phyloP scores from a whole-genome alignment of 192 early-diverging fungal species.

The Phycomyces nitens region DNA sequence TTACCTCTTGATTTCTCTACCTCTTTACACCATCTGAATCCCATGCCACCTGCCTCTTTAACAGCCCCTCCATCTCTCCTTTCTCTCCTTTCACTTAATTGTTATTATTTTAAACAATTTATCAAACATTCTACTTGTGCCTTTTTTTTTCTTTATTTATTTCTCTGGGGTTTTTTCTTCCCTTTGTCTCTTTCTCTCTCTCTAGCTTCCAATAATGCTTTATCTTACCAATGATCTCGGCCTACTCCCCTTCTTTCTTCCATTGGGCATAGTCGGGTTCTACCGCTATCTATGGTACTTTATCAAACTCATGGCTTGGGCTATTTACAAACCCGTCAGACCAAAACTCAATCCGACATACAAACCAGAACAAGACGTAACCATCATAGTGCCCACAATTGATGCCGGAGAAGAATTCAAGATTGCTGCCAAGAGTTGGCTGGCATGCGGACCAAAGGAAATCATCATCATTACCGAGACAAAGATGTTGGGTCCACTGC shows the following conservation, averaged over 20 bases:
- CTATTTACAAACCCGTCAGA: constrained; percentile 48
- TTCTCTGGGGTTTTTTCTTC: background rate
- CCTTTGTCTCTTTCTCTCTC: background rate
- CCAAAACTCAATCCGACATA: constrained; percentile 45
- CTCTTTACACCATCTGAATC: too few species aligned
- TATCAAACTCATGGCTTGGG: constrained; percentile 51
- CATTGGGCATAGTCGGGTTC: constrained; percentile 55
- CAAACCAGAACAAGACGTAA: constrained; percentile 46
- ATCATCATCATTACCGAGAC: constrained; percentile 55
- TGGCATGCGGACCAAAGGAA: constrained; percentile 47
- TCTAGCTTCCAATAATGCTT: constrained; percentile 35
- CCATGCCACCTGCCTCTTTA: too few species aligned
- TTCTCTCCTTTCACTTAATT: too few species aligned
- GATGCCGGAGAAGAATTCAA: constrained; percentile 62
- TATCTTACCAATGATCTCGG: constrained; percentile 51
- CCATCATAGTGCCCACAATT: constrained; percentile 60
- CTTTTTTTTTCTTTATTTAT: background rate
- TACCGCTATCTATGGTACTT: constrained; percentile 61
- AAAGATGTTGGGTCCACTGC: constrained; percentile 35
- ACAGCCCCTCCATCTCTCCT: too few species aligned
- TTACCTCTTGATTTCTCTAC: too few species aligned
- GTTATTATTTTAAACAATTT: too few species aligned
- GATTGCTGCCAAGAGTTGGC: constrained; percentile 51
- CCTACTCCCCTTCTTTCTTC: constrained; percentile 51
- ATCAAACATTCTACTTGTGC: too few species aligned